phyloP scores from a whole-genome alignment of 164 flowering plant genomes.

The Protea cynaroides region DNA sequence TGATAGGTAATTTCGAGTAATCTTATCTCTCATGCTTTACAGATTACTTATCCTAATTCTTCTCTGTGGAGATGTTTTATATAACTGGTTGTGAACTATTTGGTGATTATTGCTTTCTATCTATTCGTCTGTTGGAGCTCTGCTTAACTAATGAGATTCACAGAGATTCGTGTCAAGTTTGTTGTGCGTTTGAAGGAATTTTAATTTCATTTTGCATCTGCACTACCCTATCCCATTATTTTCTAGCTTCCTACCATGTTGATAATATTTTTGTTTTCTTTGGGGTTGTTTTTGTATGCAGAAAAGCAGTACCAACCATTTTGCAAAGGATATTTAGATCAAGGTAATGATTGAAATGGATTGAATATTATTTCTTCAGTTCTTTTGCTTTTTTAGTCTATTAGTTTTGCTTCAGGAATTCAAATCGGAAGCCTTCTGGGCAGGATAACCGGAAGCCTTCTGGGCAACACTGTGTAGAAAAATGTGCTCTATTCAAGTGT shows the following conservation, averaged over 20 bases:
- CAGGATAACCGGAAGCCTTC: background rate
- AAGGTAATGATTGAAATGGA: constrained; percentile 24
- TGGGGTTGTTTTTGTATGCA: constrained; percentile 19
- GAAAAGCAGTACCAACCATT: constrained; percentile 41
- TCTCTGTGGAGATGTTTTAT: background rate
- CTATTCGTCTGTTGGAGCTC: background rate
- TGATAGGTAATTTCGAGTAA: too few species aligned
- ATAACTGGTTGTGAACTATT: background rate
- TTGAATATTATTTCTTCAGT: background rate
- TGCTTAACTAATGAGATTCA: background rate
- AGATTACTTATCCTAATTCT: background rate
- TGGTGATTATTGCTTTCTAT: background rate
- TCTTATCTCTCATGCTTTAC: background rate
- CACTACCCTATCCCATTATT: background rate
- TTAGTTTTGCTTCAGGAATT: constrained; percentile 1
- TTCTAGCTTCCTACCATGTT: background rate
- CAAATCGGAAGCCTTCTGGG: background rate
- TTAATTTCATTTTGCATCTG: background rate
- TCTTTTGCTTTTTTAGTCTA: background rate
- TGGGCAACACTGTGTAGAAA: background rate
- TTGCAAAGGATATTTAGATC: constrained; percentile 16
- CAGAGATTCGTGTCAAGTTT: background rate
- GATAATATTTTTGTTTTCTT: background rate
- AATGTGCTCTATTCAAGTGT: background rate
- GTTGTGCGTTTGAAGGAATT: background rate